Base-by-base conservation (phyloP, 495 filamentous ascomycete species). In the Wilcoxina mikolae region DNA sequence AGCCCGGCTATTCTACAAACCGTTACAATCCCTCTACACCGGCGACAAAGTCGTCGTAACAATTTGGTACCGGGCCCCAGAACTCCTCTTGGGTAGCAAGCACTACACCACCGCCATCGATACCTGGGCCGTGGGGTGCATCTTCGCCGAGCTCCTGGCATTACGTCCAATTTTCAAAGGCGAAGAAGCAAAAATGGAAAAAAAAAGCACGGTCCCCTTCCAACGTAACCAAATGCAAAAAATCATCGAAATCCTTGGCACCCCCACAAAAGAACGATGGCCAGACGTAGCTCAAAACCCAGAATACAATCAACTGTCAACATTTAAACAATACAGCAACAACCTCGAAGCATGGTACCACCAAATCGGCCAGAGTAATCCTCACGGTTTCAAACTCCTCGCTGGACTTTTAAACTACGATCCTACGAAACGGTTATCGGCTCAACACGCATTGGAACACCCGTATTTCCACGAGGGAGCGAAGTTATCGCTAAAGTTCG, bases 41-140 rank as follows among this genome's bases (percentile, higher is more conserved):
- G 91, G 93, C 50, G 91, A 99, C 65, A 99, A 99, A 66, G 91
- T 99, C 1, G 91, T 99, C 39, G 91, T 99, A 11, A 99, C 91
- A 0, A 99, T 99, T 55, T 99, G 91, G 91, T 99, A 99, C 60
- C 87, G 91, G 22, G 93, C 91, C 0, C 91, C 91, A 0, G 91
- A 98, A 68, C 73, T 98, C 7, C 79, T 98, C 0, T 79, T 98
- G 18, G 91, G 91, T 10, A 85, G 79, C 51, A 75, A 84, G 22
- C 91, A 98, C 65, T 98, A 98, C 66, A 98, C 91, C 0, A 87
- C 91, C 0, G 93, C 91, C 17, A 84, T 98, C 53, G 91, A 98
- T 66, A 78, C 95, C 66, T 98, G 91, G 91, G 93, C 91, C 12
- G 82, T 98, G 1, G 91, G 91, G 0, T 98, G 91, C 69, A 98